Evolutionary conservation across 2,329 filamentous ascomycete genomes (phyloP).

Genomic region (Aaosphaeria arxii): DNA sequence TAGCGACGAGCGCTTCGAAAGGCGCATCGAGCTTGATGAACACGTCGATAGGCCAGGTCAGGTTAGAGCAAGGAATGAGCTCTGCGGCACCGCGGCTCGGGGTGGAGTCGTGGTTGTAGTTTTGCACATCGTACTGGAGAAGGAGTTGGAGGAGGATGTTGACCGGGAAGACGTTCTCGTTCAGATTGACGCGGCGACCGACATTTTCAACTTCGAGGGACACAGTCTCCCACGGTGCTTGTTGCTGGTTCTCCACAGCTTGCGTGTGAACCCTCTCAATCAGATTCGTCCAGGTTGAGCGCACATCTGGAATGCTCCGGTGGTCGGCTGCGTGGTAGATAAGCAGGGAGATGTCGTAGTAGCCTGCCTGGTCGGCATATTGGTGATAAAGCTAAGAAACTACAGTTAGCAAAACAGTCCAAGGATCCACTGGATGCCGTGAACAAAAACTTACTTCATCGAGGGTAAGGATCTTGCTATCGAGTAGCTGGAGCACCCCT

Average conservation of each 20-base stretch:
- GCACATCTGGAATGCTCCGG: slow-evolving; percentile 81
- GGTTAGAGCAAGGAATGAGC: slow-evolving; percentile 17
- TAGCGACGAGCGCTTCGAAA: slow-evolving; percentile 59
- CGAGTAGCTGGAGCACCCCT: slow-evolving; percentile 65
- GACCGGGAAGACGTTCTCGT: slow-evolving; percentile 55
- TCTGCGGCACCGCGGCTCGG: slow-evolving; percentile 6
- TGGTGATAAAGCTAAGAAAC: slow-evolving; percentile 75
- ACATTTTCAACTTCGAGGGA: slow-evolving; percentile 58
- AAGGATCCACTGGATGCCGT: not conserved
- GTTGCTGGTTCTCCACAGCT: slow-evolving; percentile 46
- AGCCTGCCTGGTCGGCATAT: slow-evolving; percentile 86
- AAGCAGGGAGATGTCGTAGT: slow-evolving; percentile 88
- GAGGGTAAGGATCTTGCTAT: slow-evolving; percentile 74
- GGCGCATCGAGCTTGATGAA: slow-evolving; percentile 63
- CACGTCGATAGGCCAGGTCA: slow-evolving; percentile 63
- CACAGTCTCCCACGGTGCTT: slow-evolving; percentile 68
- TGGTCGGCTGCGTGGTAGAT: slow-evolving; percentile 93
- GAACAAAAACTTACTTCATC: slow-evolving; percentile 61
- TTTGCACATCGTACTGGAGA: slow-evolving; percentile 45
- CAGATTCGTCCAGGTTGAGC: slow-evolving; percentile 78
- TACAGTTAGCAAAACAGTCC: slow-evolving; percentile 13
- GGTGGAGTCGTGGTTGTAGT: slow-evolving; percentile 43
- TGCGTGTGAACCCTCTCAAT: slow-evolving; percentile 63
- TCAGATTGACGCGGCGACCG: slow-evolving; percentile 54
- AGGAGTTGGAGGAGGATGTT: slow-evolving; percentile 35